Conservation (phyloP, 164 flowering plant species). For the Vitis labrusca region DNA sequence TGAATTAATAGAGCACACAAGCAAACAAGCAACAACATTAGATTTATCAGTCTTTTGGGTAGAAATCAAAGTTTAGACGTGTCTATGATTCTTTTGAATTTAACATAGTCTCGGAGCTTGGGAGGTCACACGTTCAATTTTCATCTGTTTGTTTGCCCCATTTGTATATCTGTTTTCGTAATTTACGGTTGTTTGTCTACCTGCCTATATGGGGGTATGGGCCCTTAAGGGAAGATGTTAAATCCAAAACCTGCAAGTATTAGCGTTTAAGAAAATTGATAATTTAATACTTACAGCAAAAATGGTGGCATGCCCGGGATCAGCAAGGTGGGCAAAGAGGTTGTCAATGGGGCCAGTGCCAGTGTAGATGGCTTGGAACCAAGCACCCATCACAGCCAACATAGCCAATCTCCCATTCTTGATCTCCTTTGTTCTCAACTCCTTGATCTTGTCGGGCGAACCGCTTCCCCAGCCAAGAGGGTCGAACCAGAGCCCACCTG, state of each 20-base stretch:
- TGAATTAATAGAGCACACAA: constrained; percentile 18
- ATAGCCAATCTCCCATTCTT: constrained; percentile 96
- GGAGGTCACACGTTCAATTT: no score
- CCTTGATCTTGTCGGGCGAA: constrained; percentile 77
- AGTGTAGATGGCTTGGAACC: constrained; percentile 91
- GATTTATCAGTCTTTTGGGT: neutral
- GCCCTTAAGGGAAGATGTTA: no score
- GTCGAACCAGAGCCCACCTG: constrained; percentile 98
- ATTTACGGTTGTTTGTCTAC: no score
- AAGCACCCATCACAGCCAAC: constrained; percentile 98
- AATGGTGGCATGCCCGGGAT: constrained; percentile 94
- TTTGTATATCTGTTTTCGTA: no score
- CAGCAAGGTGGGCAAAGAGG: constrained; percentile 96
- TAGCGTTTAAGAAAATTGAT: no score
- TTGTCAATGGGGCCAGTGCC: constrained; percentile 98
- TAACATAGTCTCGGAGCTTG: no score
- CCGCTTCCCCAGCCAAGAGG: constrained; percentile 94
- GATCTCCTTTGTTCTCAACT: constrained; percentile 92
- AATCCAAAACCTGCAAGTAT: no score
- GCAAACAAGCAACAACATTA: neutral
- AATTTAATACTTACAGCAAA: constrained; percentile 62
- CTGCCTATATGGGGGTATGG: no score
- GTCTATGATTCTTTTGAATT: no score
- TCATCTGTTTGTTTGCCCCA: no score
- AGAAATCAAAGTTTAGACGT: no score